phyloP scores from a whole-genome alignment of 129 eudicot species.

The Tanacetum coccineum region DNA sequence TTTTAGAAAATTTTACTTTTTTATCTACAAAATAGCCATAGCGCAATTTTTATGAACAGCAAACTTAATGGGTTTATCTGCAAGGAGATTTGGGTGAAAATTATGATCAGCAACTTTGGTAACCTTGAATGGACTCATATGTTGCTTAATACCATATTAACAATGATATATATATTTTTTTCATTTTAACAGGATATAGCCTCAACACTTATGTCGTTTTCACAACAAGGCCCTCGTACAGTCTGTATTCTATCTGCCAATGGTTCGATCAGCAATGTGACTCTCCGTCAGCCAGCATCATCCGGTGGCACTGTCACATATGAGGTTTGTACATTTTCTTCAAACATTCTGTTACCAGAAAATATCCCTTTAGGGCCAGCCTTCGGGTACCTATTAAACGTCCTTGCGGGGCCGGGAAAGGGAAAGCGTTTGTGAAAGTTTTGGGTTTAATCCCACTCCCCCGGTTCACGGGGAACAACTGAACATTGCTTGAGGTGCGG shows the following conservation, averaged over 20 bases:
- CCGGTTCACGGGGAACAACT: too few species aligned
- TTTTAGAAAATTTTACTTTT: neutral
- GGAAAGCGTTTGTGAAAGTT: too few species aligned
- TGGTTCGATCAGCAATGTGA: conserved; percentile 77
- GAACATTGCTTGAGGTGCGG: too few species aligned
- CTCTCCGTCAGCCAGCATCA: conserved; percentile 82
- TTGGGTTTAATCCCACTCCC: too few species aligned
- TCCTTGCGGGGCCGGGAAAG: too few species aligned
- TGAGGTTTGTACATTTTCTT: conserved; percentile 54
- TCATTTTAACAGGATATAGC: conserved; percentile 67
- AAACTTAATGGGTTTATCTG: neutral
- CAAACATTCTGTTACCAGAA: neutral
- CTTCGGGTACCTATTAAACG: too few species aligned
- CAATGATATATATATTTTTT: neutral
- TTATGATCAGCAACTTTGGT: neutral
- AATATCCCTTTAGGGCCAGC: too few species aligned
- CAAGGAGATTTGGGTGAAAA: neutral
- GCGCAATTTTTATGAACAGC: neutral
- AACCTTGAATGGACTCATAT: neutral
- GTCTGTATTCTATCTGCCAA: conserved; percentile 91
- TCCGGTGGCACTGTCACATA: conserved; percentile 71
- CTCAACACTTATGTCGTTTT: conserved; percentile 68
- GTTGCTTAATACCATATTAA: neutral
- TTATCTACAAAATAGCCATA: neutral
- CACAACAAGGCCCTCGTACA: conserved; percentile 94